Evolutionary conservation across 495 filamentous ascomycete genomes (phyloP), one percentile per base, ranked within the genome.

Genomic region (Symbiotaphrina buchneri): DNA sequence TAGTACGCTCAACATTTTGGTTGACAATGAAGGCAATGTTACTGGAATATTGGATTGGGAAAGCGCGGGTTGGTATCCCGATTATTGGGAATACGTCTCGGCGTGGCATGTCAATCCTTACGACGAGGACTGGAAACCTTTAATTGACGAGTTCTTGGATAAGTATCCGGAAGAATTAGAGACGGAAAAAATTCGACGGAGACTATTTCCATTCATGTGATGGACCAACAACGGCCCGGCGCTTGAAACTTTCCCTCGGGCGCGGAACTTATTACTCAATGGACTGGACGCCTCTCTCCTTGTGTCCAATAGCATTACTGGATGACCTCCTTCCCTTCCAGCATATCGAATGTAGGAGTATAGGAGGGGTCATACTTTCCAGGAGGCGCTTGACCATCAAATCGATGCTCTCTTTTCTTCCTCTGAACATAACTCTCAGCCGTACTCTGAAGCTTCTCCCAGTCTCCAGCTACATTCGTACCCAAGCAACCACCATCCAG

Each of bases 21-120:
- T 43, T 14, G n/a, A n/a, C n/a, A 20, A 22, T 21, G 39, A 39
- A 24, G 48, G 45, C 28, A 35, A 45, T 7, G 36, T 56, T 6
- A 51, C 56, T 15, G 58, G 54, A 6, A 62, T 65, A 35, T 45
- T 65, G 45, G 57, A 67, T 42, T 62, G 55, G 59, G 58, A 63
- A 45, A 55, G 49, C 16, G 51, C 55, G 31, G 57, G 55, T 20
- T 65, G 58, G 56, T 58, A 49, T 41, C 59, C 57, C 7, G 41
- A 43, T 6, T 64, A 63, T 38, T 64, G 53, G 55, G 61, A 65
- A 47, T 65, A 63, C 34, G 38, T 37, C 6, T 35, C 57, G 14
- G 59, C 61, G 5, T 45, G 43, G 34, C 47, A 61, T 43, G 61
- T 56, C 21, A 66, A 63, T 35, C 53, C 55, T 7, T 42, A 52